phyloP scores from a whole-genome alignment of 495 filamentous ascomycete species.

The Hyaloscypha hepaticicola region DNA sequence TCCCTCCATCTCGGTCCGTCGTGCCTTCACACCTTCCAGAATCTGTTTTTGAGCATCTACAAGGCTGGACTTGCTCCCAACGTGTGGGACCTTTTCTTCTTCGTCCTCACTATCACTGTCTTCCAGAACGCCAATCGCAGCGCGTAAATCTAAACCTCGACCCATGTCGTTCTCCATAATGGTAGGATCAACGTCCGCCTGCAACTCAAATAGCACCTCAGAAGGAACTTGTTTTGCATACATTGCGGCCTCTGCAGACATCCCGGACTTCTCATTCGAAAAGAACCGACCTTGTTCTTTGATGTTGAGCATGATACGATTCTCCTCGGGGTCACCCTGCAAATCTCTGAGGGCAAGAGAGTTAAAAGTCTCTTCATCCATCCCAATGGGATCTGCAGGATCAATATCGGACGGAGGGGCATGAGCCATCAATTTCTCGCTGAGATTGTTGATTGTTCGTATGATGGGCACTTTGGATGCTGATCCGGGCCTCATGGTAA shows the following conservation, averaged over 20 bases:
- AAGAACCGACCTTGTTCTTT: slow-evolving; percentile 83
- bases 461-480: slow-evolving; percentile 75
- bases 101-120: slow-evolving; percentile 70
- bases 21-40: slow-evolving; percentile 48
- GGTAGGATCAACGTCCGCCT: slow-evolving; percentile 52
- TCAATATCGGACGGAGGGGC: slow-evolving; percentile 75
- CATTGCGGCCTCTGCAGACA: slow-evolving; percentile 54
- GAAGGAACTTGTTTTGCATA: slow-evolving; percentile 66
- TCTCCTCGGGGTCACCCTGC: slow-evolving; percentile 66
- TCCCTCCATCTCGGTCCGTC: slow-evolving; percentile 53
- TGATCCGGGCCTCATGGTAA: slow-evolving; percentile 75
- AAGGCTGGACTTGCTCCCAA: slow-evolving; percentile 58
- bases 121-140: slow-evolving; percentile 58
- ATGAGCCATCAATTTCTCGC: slow-evolving; percentile 86
- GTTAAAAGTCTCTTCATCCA: slow-evolving; percentile 74
- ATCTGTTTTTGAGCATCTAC: slow-evolving; percentile 57
- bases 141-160: slow-evolving; percentile 55
- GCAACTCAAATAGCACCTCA: slow-evolving; percentile 63
- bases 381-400: slow-evolving; percentile 55
- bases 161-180: slow-evolving; percentile 45
- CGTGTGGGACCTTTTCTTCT: slow-evolving; percentile 48
- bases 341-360: slow-evolving; percentile 81
- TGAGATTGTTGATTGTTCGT: slow-evolving; percentile 79
- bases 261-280: slow-evolving; percentile 53
- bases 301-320: slow-evolving; percentile 79